Percentiles rank a stretch among this genome's conserved stretches.
Evolutionary conservation across 139 green algal species (phyloP).

Genomic region (Volvox africanus): DNA sequence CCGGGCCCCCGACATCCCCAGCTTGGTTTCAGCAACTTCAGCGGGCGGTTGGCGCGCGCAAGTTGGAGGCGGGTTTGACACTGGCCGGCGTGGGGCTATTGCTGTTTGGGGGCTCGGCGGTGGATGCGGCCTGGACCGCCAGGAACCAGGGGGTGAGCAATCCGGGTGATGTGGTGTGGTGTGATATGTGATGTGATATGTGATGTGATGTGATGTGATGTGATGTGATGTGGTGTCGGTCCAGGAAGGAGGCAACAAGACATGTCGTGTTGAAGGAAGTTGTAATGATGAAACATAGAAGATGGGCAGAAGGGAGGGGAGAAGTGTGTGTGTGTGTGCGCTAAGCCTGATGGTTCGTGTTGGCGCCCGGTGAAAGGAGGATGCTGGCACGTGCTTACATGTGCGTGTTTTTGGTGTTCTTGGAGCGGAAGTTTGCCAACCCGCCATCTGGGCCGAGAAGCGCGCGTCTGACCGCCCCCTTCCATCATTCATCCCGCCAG

Average conservation of each 20-base stretch:
- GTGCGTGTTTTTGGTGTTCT: too few species aligned
- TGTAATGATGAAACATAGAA: too few species aligned
- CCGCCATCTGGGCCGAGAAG: too few species aligned
- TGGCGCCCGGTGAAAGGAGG: too few species aligned
- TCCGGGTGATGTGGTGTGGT: background rate
- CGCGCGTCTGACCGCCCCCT: too few species aligned
- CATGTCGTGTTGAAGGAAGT: background rate
- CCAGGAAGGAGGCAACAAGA: too few species aligned
- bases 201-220: background rate
- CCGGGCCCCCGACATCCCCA: background rate
- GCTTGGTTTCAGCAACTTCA: conserved; percentile 46
- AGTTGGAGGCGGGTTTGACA: conserved; percentile 28
- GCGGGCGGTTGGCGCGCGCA: background rate
- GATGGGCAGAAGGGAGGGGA: too few species aligned
- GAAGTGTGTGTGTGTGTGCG: too few species aligned
- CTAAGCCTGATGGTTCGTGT: too few species aligned
- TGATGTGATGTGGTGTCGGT: background rate
- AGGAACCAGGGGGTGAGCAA: conserved; percentile 24
- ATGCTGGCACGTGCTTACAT: too few species aligned
- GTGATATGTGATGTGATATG: background rate
- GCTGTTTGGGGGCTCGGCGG: background rate
- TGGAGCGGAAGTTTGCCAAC: too few species aligned
- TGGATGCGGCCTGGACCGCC: background rate
- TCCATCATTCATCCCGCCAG: too few species aligned
- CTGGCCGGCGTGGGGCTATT: conserved; percentile 42